phyloP scores from a whole-genome alignment of 768 basidiomycete species.

The Trametes maxima region DNA sequence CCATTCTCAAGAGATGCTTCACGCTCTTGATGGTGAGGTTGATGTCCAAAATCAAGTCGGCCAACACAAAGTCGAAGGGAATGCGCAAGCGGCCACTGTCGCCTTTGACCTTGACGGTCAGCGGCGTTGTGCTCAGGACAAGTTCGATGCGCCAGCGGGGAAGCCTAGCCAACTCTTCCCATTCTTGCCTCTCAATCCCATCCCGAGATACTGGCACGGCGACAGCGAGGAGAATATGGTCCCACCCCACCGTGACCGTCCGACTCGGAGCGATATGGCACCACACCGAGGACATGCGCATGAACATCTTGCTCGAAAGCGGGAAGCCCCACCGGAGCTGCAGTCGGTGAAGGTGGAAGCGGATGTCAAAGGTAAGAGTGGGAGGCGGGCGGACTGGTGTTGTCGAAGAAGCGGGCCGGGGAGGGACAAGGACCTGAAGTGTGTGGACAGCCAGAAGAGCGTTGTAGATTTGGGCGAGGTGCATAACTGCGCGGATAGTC shows the following conservation, averaged over 20 bases:
- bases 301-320: conserved; percentile 45
- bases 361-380: conserved; percentile 24
- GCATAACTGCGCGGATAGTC: conserved; percentile 52
- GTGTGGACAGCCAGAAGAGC: conserved; percentile 62
- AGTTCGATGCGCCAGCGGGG: conserved; percentile 51
- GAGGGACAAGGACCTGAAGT: conserved; percentile 43
- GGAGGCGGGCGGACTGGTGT: conserved; percentile 20
- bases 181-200: conserved; percentile 44
- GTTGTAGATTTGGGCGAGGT: conserved; percentile 72
- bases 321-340: conserved; percentile 53
- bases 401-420: conserved; percentile 15
- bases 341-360: conserved; percentile 44
- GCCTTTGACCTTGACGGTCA: conserved; percentile 51
- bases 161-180: conserved; percentile 76
- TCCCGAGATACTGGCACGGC: conserved; percentile 48
- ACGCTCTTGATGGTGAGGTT: conserved; percentile 70
- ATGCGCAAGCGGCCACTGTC: conserved; percentile 76
- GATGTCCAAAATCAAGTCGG: conserved; percentile 74
- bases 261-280: conserved; percentile 25
- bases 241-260: conserved; percentile 38
- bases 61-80: conserved; percentile 74
- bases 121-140: conserved; percentile 37
- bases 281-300: conserved; percentile 35
- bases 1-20: conserved; percentile 66
- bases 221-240: conserved; percentile 58